Conservation (phyloP, 2,329 filamentous ascomycete genomes). For the Penicillium sp. region DNA sequence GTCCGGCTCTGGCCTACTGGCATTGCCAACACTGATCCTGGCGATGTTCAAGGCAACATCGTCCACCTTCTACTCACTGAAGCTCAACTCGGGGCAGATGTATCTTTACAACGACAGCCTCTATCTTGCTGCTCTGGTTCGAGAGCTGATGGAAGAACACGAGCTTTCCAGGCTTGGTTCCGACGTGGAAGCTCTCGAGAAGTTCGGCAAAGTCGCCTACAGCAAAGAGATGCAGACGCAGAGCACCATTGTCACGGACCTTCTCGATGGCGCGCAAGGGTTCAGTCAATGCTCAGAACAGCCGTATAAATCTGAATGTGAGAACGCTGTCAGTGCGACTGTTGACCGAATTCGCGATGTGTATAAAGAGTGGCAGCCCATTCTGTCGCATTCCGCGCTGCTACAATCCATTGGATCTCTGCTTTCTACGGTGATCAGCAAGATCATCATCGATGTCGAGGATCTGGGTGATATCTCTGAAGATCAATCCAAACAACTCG, state of each 20-base stretch:
- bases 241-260: constrained; percentile 57
- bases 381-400: constrained; percentile 57
- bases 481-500: constrained; percentile 57
- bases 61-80: constrained; percentile 44
- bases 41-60: constrained; percentile 51
- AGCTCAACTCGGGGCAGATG: constrained; percentile 53
- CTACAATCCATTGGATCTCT: constrained; percentile 60
- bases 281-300: constrained; percentile 57
- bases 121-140: constrained; percentile 54
- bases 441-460: constrained; percentile 59
- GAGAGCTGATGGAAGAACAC: constrained; percentile 46
- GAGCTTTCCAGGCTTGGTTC: constrained; percentile 48
- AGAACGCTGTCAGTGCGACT: constrained; percentile 55
- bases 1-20: constrained; percentile 42
- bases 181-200: constrained; percentile 54
- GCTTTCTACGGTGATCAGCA: constrained; percentile 53
- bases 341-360: constrained; percentile 56
- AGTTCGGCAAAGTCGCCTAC: constrained; percentile 58
- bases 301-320: constrained; percentile 57
- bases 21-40: constrained; percentile 45
- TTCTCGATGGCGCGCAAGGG: constrained; percentile 60
- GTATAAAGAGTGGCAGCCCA: constrained; percentile 53
- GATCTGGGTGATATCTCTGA: constrained; percentile 62
- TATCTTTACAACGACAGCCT: constrained; percentile 62
- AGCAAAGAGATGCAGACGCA: constrained; percentile 62